Evolutionary conservation across 108 stramenopile genomes (phyloP).

Genomic region (Seminavis robusta): DNA sequence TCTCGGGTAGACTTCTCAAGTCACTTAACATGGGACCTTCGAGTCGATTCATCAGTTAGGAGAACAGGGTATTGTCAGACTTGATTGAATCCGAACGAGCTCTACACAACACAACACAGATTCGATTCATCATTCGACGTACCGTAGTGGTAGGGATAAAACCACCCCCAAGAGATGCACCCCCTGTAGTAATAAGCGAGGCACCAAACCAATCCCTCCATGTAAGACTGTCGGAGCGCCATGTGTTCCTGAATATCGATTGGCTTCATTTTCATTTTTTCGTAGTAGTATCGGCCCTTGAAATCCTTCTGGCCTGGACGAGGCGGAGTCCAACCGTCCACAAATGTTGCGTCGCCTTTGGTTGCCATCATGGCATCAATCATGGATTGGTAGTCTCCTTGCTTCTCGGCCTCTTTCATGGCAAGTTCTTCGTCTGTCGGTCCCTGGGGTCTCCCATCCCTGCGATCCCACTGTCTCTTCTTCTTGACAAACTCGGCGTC

Average conservation of each 20-base stretch:
- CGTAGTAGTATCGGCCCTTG: constrained; percentile 94
- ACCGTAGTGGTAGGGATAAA: constrained; percentile 96
- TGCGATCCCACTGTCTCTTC: constrained; percentile 78
- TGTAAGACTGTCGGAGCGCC: constrained; percentile 75
- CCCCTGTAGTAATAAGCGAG: constrained; percentile 98
- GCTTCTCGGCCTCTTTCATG: constrained; percentile 71
- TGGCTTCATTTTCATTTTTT: constrained; percentile 88
- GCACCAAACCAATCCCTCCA: constrained; percentile 99
- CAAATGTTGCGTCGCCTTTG: constrained; percentile 32
- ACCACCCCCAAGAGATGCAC: constrained; percentile 98
- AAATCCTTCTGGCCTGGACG: constrained; percentile 76
- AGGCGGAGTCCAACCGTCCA: constrained; percentile 68
- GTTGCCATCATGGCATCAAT: constrained; percentile 61
- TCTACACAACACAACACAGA: constrained; percentile 35
- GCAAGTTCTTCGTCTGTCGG: constrained; percentile 81
- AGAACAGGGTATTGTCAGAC: not conserved
- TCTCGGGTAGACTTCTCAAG: constrained; percentile 75
- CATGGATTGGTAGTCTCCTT: constrained; percentile 68
- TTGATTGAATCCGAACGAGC: constrained; percentile 8
- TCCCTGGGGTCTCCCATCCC: constrained; percentile 60
- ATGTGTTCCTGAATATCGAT: constrained; percentile 64
- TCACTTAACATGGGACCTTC: constrained; percentile 89
- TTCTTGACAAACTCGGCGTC: constrained; percentile 76
- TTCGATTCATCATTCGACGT: constrained; percentile 14
- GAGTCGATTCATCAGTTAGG: too few species aligned